Conservation (phyloP, 768 basidiomycete species). For the Psilocybe azurescens region DNA sequence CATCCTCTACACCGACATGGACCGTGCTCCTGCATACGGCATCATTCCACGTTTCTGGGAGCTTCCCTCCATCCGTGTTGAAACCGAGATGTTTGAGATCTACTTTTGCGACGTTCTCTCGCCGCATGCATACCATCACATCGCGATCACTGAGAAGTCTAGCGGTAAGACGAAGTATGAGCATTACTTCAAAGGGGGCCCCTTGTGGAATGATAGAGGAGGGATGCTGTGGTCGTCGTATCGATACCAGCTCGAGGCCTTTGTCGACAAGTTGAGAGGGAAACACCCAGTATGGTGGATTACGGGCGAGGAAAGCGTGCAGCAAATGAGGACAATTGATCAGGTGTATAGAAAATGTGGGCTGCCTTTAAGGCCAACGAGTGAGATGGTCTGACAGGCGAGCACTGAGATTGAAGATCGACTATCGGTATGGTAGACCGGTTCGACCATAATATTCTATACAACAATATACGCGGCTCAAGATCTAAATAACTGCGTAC, state of each 20-base stretch:
- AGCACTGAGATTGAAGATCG: no score
- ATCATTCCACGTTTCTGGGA: constrained; percentile 47
- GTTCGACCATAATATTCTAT: no score
- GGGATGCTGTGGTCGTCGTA: constrained; percentile 66
- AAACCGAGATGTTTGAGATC: constrained; percentile 50
- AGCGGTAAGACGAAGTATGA: constrained; percentile 39
- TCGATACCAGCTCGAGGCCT: constrained; percentile 65
- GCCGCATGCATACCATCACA: constrained; percentile 55
- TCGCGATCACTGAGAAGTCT: constrained; percentile 43
- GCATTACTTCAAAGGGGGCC: constrained; percentile 52
- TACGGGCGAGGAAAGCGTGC: constrained; percentile 54
- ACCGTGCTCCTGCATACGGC: constrained; percentile 30
- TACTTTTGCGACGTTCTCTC: constrained; percentile 47
- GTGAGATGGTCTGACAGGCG: not conserved
- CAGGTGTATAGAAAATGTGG: constrained; percentile 52
- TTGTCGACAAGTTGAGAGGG: constrained; percentile 62
- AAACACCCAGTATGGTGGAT: constrained; percentile 60
- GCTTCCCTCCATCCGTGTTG: constrained; percentile 39
- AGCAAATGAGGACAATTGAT: constrained; percentile 65
- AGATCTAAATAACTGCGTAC: no score
- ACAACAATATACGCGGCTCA: no score
- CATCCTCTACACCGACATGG: constrained; percentile 33
- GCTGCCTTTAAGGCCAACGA: constrained; percentile 20
- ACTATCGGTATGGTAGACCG: no score
- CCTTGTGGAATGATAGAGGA: constrained; percentile 44